Base-by-base conservation (phyloP, 2,329 filamentous ascomycete species). In the Fusarium decemcellulare region DNA sequence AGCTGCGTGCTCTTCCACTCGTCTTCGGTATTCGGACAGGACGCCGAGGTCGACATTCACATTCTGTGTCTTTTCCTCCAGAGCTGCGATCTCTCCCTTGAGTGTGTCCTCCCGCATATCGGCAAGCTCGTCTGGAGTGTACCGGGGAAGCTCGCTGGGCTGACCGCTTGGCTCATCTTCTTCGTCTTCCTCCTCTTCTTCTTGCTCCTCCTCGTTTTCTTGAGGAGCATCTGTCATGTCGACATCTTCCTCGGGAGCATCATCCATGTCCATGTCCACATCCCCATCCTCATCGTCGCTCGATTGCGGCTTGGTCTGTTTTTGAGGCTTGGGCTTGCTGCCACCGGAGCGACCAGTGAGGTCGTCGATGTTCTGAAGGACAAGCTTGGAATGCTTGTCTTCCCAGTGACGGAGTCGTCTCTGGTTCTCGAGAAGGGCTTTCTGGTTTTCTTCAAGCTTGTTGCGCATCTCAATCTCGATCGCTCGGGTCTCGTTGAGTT, bases 381-480 rank as follows among this genome's bases (percentile, higher is more conserved):
- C 82, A 29, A 99, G 88, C 83, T 97, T 98, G 55, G 87, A 86
- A 9, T 97, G 85, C 83, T 98, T 98, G 64, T 97, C 93, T 58
- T 94, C 85, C 94, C 95, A 98, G 82, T 97, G 93, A 39, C 86
- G 87, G 42, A 93, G 87, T 63, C 93, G 90, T 81, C 93, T 95
- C 78, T 97, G 91, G 80, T 97, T 97, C 76, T 98, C 95, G 0
- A 83, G 81, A 14, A 98, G 87, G 10, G 91, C 89, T 82, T 99
- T 99, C 71, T 97, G 93, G 78, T 95, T 96, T 77, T 98, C 95
- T 76, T 98, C 96, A 2, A 99, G 90, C 82, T 97, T 97, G 81
- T 98, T 98, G 68, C 93, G 92, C 94, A 98, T 98, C 81, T 99
- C 96, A 65, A 99, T 98, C 80, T 99, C 96, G 4, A 92, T 85